These are phyloP conservation scores for Paradendryphiella salina DNA, from an alignment of 2,329 filamentous ascomycete genomes.

Conservation along the genomic window DNA sequence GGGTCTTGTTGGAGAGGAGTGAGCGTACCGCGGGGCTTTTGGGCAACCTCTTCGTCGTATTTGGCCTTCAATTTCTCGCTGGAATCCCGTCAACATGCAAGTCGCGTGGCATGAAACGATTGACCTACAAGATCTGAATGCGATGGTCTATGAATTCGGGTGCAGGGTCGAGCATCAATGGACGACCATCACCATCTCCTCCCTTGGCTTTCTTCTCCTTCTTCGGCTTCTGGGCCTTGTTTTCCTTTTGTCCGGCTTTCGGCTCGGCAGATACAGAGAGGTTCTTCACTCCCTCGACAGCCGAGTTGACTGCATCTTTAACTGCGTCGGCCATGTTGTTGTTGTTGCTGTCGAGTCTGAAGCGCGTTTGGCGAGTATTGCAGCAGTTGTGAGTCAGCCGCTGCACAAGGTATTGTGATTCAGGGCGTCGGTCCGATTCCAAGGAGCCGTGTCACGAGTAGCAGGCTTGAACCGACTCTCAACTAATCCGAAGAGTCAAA, in stretches of 20 bases:
- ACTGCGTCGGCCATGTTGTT: constrained; percentile 54
- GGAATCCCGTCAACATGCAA: constrained; percentile 13
- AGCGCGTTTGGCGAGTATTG: constrained; percentile 23
- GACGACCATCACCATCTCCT: constrained; percentile 46
- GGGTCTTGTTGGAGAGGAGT: neutral
- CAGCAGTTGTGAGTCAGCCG: constrained; percentile 36
- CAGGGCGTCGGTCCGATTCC: neutral
- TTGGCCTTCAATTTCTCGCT: constrained; percentile 80
- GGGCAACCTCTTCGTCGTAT: constrained; percentile 73
- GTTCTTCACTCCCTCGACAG: constrained; percentile 64
- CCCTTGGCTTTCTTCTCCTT: constrained; percentile 55
- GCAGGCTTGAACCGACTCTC: constrained; percentile 10
- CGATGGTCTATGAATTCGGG: constrained; percentile 82
- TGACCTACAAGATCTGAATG: constrained; percentile 69
- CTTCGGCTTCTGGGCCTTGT: constrained; percentile 37
- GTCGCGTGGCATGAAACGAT: neutral
- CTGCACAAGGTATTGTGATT: constrained; percentile 12
- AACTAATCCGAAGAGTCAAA: constrained; percentile 7
- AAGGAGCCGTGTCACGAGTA: constrained; percentile 7
- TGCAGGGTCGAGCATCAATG: constrained; percentile 56
- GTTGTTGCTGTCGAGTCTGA: constrained; percentile 25
- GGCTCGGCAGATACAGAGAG: constrained; percentile 53
- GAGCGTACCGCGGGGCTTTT: constrained; percentile 62
- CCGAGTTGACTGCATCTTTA: constrained; percentile 54
- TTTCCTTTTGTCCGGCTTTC: constrained; percentile 31